Base-by-base conservation (phyloP, 2,329 filamentous ascomycete genomes). In the Fusarium luffae region DNA sequence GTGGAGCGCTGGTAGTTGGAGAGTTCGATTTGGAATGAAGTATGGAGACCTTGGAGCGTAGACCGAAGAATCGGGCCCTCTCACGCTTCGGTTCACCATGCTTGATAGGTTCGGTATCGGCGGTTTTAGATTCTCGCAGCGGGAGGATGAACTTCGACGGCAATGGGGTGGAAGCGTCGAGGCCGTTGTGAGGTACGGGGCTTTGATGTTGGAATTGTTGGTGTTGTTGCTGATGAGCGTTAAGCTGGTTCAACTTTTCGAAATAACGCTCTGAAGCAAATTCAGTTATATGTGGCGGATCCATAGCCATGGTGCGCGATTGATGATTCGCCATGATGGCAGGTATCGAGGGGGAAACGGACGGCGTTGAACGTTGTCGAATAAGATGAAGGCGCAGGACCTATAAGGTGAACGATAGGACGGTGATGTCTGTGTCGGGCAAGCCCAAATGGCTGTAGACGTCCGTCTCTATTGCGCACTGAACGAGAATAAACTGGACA, bases 201-300 rank as follows among this genome's bases (percentile, higher is more conserved):
- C 41, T 68, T 59, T 81, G 80, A 68, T 80, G 77, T 70, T 83
- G 82, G 11, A 37, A 37, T 19, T 80, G 80, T 68, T 79, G 82
- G 3, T 32, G 46, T 37, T 85, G 82, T 18, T 80, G 80, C 69
- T 79, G 82, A 30, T 85, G 80, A 75, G 82, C 84, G 76, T 79
- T 86, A 72, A 81, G 84, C 79, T 88, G 85, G 60, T 81, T 84
- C 65, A 90, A 78, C 79, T 91, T 91, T 57, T 85, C 84, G 70
- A 90, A 88, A 75, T 89, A 91, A 69, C 86, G 86, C 78, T 87
- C 83, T 46, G 89, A 91, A 66, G 88, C 89, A 79, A 91, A 91
- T 77, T 91, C 89, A 64, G 88, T 89, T 66, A 89, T 83, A 69
- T 90, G 88, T 72, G 85, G 83, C 74, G 86, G 87, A 69, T 90